Conservation (phyloP, 495 filamentous ascomycete species). For the Aspergillus sclerotiicarbonarius region DNA sequence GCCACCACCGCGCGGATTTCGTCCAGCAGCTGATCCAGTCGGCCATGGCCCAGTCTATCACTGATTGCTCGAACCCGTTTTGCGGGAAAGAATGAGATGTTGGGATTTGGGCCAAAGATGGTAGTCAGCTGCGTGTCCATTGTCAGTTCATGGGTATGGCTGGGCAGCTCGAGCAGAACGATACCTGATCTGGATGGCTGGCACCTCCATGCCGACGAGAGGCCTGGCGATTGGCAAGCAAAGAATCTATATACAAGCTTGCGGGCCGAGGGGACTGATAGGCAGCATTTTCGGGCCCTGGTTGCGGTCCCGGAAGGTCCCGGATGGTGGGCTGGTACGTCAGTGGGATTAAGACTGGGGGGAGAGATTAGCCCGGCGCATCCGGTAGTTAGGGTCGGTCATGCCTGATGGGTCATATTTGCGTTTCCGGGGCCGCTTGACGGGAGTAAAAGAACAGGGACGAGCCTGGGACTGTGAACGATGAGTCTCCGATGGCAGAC, state of each 20-base stretch:
- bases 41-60: conserved; percentile 13
- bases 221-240: conserved; percentile 1
- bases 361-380: neutral
- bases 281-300: neutral
- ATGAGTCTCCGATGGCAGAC: neutral
- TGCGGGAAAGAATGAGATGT: conserved; percentile 18
- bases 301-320: neutral
- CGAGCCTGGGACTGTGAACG: neutral
- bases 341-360: neutral
- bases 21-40: conserved; percentile 18
- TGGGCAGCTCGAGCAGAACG: neutral
- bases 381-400: neutral
- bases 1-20: conserved; percentile 13
- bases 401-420: neutral
- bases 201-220: neutral
- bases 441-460: neutral
- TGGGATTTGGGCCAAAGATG: conserved; percentile 20
- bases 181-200: neutral
- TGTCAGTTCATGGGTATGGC: neutral
- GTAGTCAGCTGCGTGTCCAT: neutral
- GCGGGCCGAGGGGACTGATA: neutral
- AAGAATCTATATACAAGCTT: neutral
- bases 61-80: conserved; percentile 14
- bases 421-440: neutral
- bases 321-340: neutral